Conservation (phyloP, 1,284 basidiomycete species). For the Leccinum glutinopallens region DNA sequence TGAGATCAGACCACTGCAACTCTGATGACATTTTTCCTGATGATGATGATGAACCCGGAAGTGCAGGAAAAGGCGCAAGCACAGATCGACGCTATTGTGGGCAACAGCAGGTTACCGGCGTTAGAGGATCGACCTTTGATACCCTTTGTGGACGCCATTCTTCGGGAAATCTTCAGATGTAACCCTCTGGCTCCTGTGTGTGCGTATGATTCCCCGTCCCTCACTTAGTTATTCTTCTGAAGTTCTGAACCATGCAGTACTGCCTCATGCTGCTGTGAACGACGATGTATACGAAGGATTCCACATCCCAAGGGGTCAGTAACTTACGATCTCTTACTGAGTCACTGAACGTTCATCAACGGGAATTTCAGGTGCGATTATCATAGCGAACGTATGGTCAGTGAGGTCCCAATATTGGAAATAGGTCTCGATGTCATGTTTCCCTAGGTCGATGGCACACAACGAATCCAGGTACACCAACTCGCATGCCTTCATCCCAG, state of each 20-base stretch:
- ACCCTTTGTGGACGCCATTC: slow-evolving; percentile 36
- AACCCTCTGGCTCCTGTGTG: slow-evolving; percentile 18
- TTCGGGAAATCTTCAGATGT: slow-evolving; percentile 30
- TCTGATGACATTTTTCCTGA: slow-evolving; percentile 35
- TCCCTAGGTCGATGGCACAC: slow-evolving; percentile 17
- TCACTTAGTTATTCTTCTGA: not conserved
- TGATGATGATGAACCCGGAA: slow-evolving; percentile 38
- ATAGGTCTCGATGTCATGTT: not conserved
- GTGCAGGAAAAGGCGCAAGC: slow-evolving; percentile 33
- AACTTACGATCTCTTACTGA: not conserved
- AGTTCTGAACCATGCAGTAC: slow-evolving; percentile 4
- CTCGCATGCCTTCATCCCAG: slow-evolving; percentile 13
- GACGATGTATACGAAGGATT: slow-evolving; percentile 20
- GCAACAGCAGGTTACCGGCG: slow-evolving; percentile 7
- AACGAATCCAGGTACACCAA: slow-evolving; percentile 11
- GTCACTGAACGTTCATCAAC: not conserved
- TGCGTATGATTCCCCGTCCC: slow-evolving; percentile 2
- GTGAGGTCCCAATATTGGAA: not conserved
- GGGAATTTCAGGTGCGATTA: slow-evolving; percentile 5
- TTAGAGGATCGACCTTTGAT: slow-evolving; percentile 33
- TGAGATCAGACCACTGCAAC: slow-evolving; percentile 5
- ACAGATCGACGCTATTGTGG: slow-evolving; percentile 38
- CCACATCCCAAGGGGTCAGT: slow-evolving; percentile 17
- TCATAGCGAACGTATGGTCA: slow-evolving; percentile 17
- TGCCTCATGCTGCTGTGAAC: slow-evolving; percentile 14